Evolutionary conservation across 2,329 filamentous ascomycete genomes (phyloP).

Genomic region (Colletotrichum sp.): DNA sequence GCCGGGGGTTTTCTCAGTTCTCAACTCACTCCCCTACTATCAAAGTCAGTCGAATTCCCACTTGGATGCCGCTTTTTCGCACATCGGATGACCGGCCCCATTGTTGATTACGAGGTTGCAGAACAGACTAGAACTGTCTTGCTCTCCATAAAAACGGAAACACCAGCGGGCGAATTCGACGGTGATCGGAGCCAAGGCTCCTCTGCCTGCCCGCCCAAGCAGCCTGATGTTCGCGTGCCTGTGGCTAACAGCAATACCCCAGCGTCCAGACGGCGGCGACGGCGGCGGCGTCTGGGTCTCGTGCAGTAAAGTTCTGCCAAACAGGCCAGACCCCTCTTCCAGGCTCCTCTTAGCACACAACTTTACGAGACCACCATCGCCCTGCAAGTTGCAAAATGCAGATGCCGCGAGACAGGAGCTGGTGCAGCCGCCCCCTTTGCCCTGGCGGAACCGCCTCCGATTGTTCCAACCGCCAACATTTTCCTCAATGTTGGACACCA

Average conservation of each 20-base stretch:
- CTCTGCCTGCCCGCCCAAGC: background rate
- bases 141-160: slow-evolving; percentile 12
- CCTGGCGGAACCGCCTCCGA: background rate
- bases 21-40: background rate
- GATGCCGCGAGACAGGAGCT: background rate
- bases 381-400: background rate
- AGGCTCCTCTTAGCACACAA: background rate
- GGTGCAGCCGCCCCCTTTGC: background rate
- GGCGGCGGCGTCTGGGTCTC: background rate
- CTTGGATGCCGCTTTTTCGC: background rate
- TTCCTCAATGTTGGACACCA: background rate
- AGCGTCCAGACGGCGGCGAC: background rate
- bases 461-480: background rate
- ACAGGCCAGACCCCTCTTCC: background rate
- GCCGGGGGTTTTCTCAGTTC: background rate
- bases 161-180: background rate
- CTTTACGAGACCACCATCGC: slow-evolving; percentile 13
- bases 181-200: background rate
- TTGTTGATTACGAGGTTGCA: slow-evolving; percentile 22
- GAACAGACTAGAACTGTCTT: slow-evolving; percentile 1
- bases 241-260: background rate
- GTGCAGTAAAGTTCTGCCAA: background rate
- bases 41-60: slow-evolving; percentile 1
- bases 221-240: background rate
- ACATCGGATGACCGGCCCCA: slow-evolving; percentile 11